These are phyloP conservation scores for Graphiopsis chlorocephala DNA, from an alignment of 2,329 filamentous ascomycete species.

Conservation along the genomic window DNA sequence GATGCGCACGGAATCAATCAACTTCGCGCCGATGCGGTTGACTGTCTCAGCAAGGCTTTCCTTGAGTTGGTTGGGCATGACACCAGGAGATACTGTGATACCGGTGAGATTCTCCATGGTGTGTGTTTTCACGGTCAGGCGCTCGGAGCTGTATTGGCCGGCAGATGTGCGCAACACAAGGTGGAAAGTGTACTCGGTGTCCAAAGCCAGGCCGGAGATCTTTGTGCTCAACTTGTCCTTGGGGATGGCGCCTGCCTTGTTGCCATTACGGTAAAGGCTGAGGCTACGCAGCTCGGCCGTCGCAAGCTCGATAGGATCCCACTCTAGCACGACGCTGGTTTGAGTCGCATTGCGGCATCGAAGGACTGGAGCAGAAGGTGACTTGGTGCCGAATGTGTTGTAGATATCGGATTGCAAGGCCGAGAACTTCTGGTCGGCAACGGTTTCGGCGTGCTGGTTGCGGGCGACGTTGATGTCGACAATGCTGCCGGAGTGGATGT, in stretches of 20 bases:
- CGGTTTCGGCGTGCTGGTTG: slow-evolving; percentile 74
- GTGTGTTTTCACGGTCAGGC: slow-evolving; percentile 83
- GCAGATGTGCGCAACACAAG: slow-evolving; percentile 86
- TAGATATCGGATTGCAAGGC: slow-evolving; percentile 87
- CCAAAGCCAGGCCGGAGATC: slow-evolving; percentile 92
- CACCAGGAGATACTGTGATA: slow-evolving; percentile 88
- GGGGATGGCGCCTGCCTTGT: slow-evolving; percentile 94
- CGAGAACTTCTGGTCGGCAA: slow-evolving; percentile 73
- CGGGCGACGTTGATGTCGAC: slow-evolving; percentile 95
- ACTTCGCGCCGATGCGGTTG: slow-evolving; percentile 85
- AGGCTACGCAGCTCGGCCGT: slow-evolving; percentile 88
- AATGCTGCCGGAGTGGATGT: slow-evolving; percentile 93
- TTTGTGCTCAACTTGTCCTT: slow-evolving; percentile 91
- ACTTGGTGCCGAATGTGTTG: slow-evolving; percentile 75
- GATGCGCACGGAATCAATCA: slow-evolving; percentile 86
- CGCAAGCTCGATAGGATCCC: slow-evolving; percentile 90
- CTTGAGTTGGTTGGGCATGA: slow-evolving; percentile 70
- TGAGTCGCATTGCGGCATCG: slow-evolving; percentile 96
- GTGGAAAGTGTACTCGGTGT: slow-evolving; percentile 94
- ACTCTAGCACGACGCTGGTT: slow-evolving; percentile 96
- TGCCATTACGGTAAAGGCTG: slow-evolving; percentile 89
- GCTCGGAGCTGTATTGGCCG: slow-evolving; percentile 80
- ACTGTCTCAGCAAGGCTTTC: slow-evolving; percentile 74
- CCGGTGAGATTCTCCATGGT: slow-evolving; percentile 98
- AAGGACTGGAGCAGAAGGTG: slow-evolving; percentile 73